Conservation (phyloP, 2,329 filamentous ascomycete genomes). For the Penicillium paneum region DNA sequence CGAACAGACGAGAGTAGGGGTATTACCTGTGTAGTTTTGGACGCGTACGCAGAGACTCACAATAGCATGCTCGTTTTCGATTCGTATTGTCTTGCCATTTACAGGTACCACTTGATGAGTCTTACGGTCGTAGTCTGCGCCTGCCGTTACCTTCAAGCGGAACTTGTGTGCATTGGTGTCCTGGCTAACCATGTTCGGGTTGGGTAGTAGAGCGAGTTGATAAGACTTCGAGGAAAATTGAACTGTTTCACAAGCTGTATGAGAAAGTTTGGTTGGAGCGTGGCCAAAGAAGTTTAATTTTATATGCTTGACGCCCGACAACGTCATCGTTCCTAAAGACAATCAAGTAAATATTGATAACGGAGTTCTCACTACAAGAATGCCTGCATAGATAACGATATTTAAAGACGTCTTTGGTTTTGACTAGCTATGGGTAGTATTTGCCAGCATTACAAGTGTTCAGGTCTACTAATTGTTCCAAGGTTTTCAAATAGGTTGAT, state of each 20-base stretch:
- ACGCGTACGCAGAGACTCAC: conserved; percentile 73
- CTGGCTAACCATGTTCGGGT: not conserved
- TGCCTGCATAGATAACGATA: not conserved
- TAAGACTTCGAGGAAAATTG: not conserved
- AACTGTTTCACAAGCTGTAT: too few species aligned
- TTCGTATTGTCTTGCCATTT: conserved; percentile 63
- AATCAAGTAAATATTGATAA: conserved; percentile 3
- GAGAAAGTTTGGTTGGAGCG: too few species aligned
- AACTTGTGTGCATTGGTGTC: conserved; percentile 47
- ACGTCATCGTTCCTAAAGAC: conserved; percentile 11
- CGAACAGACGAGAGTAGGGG: not conserved
- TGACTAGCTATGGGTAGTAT: not conserved
- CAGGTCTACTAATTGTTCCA: not conserved
- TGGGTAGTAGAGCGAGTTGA: not conserved
- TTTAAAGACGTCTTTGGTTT: rapidly evolving
- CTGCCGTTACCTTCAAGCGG: conserved; percentile 76
- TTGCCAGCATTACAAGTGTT: not conserved
- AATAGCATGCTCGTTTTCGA: conserved; percentile 63
- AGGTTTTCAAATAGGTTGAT: not conserved
- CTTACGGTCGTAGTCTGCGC: conserved; percentile 68
- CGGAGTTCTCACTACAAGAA: not conserved
- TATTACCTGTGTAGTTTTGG: conserved; percentile 53
- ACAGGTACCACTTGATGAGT: conserved; percentile 72
- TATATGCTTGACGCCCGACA: conserved; percentile 8
- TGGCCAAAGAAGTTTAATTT: not conserved